Percentiles rank a stretch among this genome's conserved stretches.
These are phyloP conservation scores for Cladosporium cucumerinum DNA, from an alignment of 2,329 filamentous ascomycete genomes.

Conservation along the genomic window DNA sequence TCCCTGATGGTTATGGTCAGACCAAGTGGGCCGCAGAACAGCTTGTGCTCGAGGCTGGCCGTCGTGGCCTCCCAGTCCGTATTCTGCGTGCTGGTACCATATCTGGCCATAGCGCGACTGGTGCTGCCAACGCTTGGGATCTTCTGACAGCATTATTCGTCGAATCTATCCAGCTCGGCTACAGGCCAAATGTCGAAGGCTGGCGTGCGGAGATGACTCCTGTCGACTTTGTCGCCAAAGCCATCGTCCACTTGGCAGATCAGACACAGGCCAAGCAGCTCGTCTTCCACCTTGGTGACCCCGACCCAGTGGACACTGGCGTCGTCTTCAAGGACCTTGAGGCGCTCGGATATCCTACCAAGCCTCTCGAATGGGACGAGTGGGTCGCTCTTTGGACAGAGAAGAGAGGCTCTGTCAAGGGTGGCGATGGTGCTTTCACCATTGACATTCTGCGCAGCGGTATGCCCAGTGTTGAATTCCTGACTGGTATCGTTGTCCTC, in stretches of 20 bases:
- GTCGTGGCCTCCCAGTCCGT: constrained; percentile 65
- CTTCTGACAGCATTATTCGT: constrained; percentile 72
- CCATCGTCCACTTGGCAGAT: constrained; percentile 67
- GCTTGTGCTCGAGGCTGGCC: constrained; percentile 66
- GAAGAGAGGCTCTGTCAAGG: constrained; percentile 61
- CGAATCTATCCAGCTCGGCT: constrained; percentile 70
- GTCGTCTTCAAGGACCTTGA: constrained; percentile 62
- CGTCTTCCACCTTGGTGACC: constrained; percentile 72
- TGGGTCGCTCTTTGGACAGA: constrained; percentile 74
- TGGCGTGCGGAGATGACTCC: constrained; percentile 84
- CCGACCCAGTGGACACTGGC: constrained; percentile 64
- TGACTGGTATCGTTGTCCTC: constrained; percentile 69
- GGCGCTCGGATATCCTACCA: constrained; percentile 67
- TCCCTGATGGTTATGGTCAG: constrained; percentile 72
- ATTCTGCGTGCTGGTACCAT: constrained; percentile 75
- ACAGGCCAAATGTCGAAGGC: constrained; percentile 65
- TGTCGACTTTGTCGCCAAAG: constrained; percentile 74
- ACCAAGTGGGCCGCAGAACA: constrained; percentile 80
- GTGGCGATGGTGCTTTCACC: constrained; percentile 69
- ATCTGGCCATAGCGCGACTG: constrained; percentile 70
- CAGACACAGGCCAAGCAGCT: constrained; percentile 60
- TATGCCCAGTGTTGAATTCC: constrained; percentile 72
- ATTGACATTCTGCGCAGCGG: constrained; percentile 75
- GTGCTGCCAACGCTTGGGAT: constrained; percentile 75
- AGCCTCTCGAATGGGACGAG: constrained; percentile 64